Percentiles rank a stretch among this genome's conserved stretches.
phyloP scores from a whole-genome alignment of 306 rosid genomes.

The Lathyrus aphaca region DNA sequence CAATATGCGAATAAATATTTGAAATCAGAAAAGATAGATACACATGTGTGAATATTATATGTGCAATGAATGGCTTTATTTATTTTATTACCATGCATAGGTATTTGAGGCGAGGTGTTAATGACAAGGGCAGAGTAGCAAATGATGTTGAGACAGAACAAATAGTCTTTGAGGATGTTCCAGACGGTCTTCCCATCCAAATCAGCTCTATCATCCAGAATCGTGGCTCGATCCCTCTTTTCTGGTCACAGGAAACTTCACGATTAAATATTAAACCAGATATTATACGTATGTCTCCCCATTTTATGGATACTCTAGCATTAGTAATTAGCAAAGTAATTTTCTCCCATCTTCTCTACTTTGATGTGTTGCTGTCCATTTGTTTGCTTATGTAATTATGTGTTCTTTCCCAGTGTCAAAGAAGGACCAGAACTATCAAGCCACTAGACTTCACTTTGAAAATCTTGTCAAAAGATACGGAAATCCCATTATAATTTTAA shows the following conservation, averaged over 20 bases:
- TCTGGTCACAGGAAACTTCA: conserved; percentile 99
- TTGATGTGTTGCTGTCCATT: conserved; percentile 14
- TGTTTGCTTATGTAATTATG: conserved; percentile 32
- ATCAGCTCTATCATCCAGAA: conserved; percentile 91
- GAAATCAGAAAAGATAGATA: conserved; percentile 18
- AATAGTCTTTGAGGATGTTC: conserved; percentile 68
- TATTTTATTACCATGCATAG: conserved; percentile 46
- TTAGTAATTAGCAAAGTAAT: not conserved
- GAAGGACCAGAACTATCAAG: conserved; percentile 79
- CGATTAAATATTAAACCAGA: conserved; percentile 85
- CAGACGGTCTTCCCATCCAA: conserved; percentile 63
- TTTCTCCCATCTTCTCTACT: conserved; percentile 22
- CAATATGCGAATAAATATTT: conserved; percentile 8
- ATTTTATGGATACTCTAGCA: conserved; percentile 20
- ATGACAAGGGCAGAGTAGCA: conserved; percentile 96
- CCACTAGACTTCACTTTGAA: conserved; percentile 90
- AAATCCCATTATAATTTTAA: conserved; percentile 90
- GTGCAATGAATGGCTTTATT: conserved; percentile 10
- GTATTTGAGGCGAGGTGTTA: conserved; percentile 91
- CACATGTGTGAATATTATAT: conserved; percentile 24
- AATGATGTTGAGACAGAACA: conserved; percentile 99
- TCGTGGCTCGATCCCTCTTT: conserved; percentile 98
- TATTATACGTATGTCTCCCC: conserved; percentile 65
- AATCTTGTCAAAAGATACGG: conserved; percentile 91
- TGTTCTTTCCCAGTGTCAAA: conserved; percentile 65